Base-by-base conservation (phyloP, 2,329 filamentous ascomycete species). In the Epichloe hybrida region DNA sequence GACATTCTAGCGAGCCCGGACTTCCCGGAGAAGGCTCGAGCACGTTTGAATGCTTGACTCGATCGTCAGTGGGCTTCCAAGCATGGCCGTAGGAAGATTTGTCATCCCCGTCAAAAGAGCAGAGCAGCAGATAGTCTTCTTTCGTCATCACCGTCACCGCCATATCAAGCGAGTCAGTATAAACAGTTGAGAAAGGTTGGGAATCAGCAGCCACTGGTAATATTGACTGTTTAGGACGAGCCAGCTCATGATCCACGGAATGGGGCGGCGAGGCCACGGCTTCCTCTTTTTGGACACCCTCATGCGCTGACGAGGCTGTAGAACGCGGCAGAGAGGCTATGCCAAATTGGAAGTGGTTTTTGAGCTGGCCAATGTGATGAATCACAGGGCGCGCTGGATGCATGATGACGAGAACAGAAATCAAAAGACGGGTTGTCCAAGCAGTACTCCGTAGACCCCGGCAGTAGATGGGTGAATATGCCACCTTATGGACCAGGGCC, bases 1-100 rank as follows among this genome's bases (percentile, higher is more conserved):
- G 64, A 41, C 64, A 61, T 49, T 70, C 67, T 64, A 68, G 57
- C 51, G 60, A 56, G 52, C 57, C 48, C 35, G 21, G 27, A 5
- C 38, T 36, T 9, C 1, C 23, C 20, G 23, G 15, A 15, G 17
- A 23, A 21, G 21, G n/a, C 2, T 44, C 21, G 27, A 35, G n/a
- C 17, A 39, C 17, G 45, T 27, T 15, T 21, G 36, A 4, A 23
- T 27, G 6, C 21, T 37, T 4, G n/a, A 38, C 35, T 4, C 44
- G 44, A 21, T 36, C n/a, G 21, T 27, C 48, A n/a, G 17, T 8
- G 27, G 13, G 12, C 17, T n/a, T 20, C 17, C 15, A n/a, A 35
- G 38, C n/a, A n/a, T 35, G 27, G 31, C 21, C 41, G 13, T 40
- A 5, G 37, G 20, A 48, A 45, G 17, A 31, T 38, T 40, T 34